Evolutionary conservation across 306 rosid species (phyloP), one percentile per base, ranked within the genome.

Genomic region (Prunus campanulata): DNA sequence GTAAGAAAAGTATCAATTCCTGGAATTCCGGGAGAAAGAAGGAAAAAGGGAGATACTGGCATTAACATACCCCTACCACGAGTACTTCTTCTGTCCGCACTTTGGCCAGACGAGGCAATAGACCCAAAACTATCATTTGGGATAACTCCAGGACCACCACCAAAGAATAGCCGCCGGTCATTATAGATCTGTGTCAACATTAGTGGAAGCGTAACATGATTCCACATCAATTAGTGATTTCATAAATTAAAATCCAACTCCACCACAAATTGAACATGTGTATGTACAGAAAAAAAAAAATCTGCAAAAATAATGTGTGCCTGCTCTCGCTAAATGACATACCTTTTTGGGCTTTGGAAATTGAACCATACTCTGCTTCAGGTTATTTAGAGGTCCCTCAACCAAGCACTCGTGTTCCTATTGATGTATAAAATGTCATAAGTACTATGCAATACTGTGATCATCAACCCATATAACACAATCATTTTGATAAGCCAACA

Each of bases 321-420:
- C 5, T 66, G 15, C 13, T 20, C 32, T 15, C 0, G 9, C 44
- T 22, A 39, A 24, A 22, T 14, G 30, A 46, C 27, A 25, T 72
- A 96, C 99, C 99, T 96, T 96, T 81, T 96, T 96, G 51, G 99
- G 99, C 84, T 96, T 96, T 83, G 91, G 99, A 83, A 96, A 96
- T 74, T 96, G 99, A 80, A 96, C 97, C 99, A 96, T 91, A 82
- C 99, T 96, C 87, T 93, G 99, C 83, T 96, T 96, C 87, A 96
- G 83, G 83, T 96, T 96, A 85, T 91, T 96, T 68, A 96, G 77
- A 11, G 99, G 99, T 56, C 99, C 99, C 83, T 96, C 99, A 70
- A 96, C 99, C 92, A 96, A 90, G 86, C 99, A 96, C 82, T 96
- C 99, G 14, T 96, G 91, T 74, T 96, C 99, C 99, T 96, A 86